Conservation (phyloP, 2,329 filamentous ascomycete genomes). For the Colletotrichum cordylinicola region DNA sequence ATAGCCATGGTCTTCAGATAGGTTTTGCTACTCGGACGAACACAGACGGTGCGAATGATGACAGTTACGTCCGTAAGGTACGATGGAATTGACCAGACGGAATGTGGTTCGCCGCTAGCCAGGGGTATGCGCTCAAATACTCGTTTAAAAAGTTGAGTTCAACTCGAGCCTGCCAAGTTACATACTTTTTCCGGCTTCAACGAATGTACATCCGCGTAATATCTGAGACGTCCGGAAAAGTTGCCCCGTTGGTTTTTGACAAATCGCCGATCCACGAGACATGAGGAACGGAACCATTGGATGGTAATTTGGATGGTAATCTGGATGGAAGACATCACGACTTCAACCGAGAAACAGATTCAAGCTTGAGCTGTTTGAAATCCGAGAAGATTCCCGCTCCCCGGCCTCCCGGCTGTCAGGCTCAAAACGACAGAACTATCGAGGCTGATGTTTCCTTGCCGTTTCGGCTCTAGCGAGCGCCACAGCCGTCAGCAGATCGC, state of each 20-base stretch:
- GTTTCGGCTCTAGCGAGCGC: neutral
- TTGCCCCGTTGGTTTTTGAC: neutral
- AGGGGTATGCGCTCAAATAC: neutral
- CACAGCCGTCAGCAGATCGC: neutral
- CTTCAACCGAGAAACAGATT: neutral
- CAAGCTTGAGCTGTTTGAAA: neutral
- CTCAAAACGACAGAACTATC: neutral
- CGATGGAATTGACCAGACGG: neutral
- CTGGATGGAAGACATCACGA: neutral
- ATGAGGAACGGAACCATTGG: fast-evolving
- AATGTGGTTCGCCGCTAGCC: neutral
- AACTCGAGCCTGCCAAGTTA: neutral
- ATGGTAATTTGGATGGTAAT: neutral
- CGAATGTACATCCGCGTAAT: neutral
- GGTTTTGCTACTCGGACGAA: neutral
- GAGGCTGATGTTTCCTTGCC: too few relatives aligned
- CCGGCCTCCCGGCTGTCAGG: neutral
- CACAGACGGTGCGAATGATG: neutral
- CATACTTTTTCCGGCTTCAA: neutral
- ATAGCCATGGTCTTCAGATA: neutral
- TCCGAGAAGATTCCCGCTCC: neutral
- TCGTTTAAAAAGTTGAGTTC: neutral
- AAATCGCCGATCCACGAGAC: neutral
- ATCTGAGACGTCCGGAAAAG: neutral
- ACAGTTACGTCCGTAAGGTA: neutral